Evolutionary conservation across 148 eudicot species (phyloP), one percentile per base, ranked within the genome.

Genomic region (Rhododendron simsii): DNA sequence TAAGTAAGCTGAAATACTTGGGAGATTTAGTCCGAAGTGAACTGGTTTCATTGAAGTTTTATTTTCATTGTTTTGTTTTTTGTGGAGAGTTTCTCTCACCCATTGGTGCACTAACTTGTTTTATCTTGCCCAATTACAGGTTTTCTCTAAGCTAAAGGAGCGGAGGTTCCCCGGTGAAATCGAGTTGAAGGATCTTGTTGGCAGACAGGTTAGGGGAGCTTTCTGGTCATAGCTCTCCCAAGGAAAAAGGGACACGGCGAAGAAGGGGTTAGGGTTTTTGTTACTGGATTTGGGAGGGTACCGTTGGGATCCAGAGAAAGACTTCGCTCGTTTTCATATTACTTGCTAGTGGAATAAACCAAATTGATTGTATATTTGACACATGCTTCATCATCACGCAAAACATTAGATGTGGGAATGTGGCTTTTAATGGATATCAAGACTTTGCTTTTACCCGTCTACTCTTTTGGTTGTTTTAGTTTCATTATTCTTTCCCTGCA

Each of bases 81-180:
- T 26, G 3, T 28, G 35, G 35, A n/a, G 20, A 7, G 83, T 0
- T 16, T 47, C 45, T 81, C 71, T 35, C 45, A 81, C 47, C 15
- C 2, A 53, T 16, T 81, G 44, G 30, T 30, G 41, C 0, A 4
- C 39, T 0, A 7, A 6, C 55, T 65, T 33, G 14, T 47, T 15
- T 10, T 37, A 11, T 69, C n/a, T 80, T 71, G 81, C 47, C 55
- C 18, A 86, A 45, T 87, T 69, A 86, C 86, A 96, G 99, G 93
- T 96, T 74, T 96, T 94, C 88, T 96, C 99, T 2, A 96, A 96
- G 88, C 91, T 96, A 75, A 91, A 89, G 86, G 92, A 92, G 94
- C 89, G 93, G 73, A 92, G 99, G 84, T 96, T 96, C 87, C 99
- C 99, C 0, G 98, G 98, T 37, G 99, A 96, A 87, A 95, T 96